phyloP scores from a whole-genome alignment of 83 land plant species.

The Thuja plicata region DNA sequence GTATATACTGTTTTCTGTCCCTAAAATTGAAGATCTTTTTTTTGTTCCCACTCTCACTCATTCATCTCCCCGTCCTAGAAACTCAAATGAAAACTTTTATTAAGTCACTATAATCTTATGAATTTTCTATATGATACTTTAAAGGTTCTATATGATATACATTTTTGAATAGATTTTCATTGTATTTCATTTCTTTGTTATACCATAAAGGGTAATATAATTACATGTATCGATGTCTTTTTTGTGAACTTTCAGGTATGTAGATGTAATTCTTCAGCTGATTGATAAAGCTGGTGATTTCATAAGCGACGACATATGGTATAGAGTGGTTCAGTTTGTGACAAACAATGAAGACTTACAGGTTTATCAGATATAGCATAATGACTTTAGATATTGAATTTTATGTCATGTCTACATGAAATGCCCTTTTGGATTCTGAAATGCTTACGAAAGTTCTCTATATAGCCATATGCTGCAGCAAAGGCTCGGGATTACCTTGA shows the following conservation, averaged over 20 bases:
- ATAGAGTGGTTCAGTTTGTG: slow-evolving; percentile 97
- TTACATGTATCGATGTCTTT: background rate
- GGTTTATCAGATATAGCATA: slow-evolving; percentile 33
- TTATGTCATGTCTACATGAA: slow-evolving; percentile 9
- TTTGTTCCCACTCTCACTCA: too few species aligned
- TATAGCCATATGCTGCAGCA: slow-evolving; percentile 95
- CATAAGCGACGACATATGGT: slow-evolving; percentile 99
- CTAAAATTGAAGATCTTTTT: too few species aligned
- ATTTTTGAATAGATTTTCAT: background rate
- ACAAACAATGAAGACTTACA: slow-evolving; percentile 99
- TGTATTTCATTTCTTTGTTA: background rate
- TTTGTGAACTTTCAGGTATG: slow-evolving; percentile 69
- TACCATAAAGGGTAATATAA: background rate
- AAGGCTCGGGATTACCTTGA: slow-evolving; percentile 96
- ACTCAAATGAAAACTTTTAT: too few species aligned
- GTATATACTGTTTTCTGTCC: too few species aligned
- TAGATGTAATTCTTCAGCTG: slow-evolving; percentile 97
- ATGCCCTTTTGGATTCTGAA: background rate
- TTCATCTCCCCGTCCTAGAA: too few species aligned
- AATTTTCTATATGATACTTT: background rate
- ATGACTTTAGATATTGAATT: background rate
- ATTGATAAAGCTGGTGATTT: slow-evolving; percentile 99
- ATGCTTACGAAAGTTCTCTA: background rate
- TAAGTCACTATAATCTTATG: background rate
- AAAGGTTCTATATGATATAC: background rate